These are phyloP conservation scores for Candida nonsorbophila DNA, from an alignment of 805 yeast genomes.

Conservation along the genomic window DNA sequence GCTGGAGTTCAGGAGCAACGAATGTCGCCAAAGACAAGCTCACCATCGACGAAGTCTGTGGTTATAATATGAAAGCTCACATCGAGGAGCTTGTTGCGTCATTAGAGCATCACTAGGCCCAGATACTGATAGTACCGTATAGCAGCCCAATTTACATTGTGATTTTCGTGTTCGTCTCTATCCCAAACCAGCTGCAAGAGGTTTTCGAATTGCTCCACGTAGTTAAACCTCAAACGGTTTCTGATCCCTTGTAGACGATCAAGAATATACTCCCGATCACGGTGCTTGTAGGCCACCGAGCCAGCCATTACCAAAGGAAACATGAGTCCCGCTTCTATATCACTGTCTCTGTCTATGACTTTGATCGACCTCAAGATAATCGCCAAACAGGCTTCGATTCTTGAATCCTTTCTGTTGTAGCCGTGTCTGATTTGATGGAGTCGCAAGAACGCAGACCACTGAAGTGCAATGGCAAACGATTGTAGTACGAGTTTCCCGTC, in stretches of 20 bases:
- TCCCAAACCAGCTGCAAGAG: constrained; percentile 17
- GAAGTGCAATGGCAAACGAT: constrained; percentile 19
- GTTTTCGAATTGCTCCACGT: constrained; percentile 18
- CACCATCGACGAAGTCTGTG: constrained; percentile 25
- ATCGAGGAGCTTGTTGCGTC: constrained; percentile 9
- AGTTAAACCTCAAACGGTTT: constrained; percentile 15
- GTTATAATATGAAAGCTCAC: constrained; percentile 21
- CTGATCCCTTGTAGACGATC: constrained; percentile 13
- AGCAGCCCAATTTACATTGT: constrained; percentile 23
- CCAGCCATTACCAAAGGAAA: constrained; percentile 24
- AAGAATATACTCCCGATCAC: constrained; percentile 15
- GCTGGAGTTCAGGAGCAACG: constrained; percentile 16
- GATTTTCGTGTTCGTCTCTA: constrained; percentile 14
- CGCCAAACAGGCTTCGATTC: constrained; percentile 16
- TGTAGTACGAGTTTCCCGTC: constrained; percentile 8
- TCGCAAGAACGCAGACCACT: constrained; percentile 22
- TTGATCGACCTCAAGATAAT: constrained; percentile 16
- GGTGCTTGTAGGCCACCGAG: constrained; percentile 13
- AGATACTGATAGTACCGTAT: constrained; percentile 20
- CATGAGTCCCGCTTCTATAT: constrained; percentile 19
- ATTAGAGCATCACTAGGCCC: constrained; percentile 24
- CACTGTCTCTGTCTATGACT: constrained; percentile 12
- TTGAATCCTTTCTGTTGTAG: constrained; percentile 16
- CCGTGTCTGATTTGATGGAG: constrained; percentile 22
- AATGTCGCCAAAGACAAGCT: constrained; percentile 15